These are phyloP conservation scores for Wickerhamiella brachini DNA, from an alignment of 805 yeast species.

Conservation along the genomic window DNA sequence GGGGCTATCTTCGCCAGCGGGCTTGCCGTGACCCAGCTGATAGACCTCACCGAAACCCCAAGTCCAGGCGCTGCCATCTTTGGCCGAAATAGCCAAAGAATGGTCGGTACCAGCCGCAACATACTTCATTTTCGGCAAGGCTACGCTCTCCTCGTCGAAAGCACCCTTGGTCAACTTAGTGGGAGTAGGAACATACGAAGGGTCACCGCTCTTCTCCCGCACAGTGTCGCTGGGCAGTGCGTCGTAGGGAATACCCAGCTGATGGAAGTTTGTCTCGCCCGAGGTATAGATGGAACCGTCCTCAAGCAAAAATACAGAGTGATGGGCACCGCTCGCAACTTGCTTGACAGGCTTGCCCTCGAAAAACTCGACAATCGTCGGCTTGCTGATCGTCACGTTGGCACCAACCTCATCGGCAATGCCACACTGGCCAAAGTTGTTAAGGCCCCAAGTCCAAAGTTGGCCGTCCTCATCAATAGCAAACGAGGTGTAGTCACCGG, in stretches of 20 bases:
- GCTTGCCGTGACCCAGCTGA: slow-evolving; percentile 84
- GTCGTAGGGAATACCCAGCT: slow-evolving; percentile 61
- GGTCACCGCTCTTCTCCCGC: slow-evolving; percentile 63
- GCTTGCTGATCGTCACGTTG: slow-evolving; percentile 65
- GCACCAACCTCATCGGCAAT: slow-evolving; percentile 36
- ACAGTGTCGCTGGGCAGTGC: slow-evolving; percentile 58
- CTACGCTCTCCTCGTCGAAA: slow-evolving; percentile 18
- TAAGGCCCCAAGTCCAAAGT: slow-evolving; percentile 86
- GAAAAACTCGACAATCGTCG: slow-evolving; percentile 58
- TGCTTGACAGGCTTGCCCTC: slow-evolving; percentile 37
- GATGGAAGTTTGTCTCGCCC: slow-evolving; percentile 91
- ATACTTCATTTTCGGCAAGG: slow-evolving; percentile 41
- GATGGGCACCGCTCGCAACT: slow-evolving; percentile 92
- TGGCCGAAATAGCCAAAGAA: slow-evolving; percentile 61
- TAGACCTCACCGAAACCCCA: slow-evolving; percentile 99
- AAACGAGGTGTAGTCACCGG: slow-evolving; percentile 93
- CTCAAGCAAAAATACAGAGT: slow-evolving; percentile 59
- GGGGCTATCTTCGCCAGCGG: slow-evolving; percentile 71
- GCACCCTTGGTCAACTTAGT: slow-evolving; percentile 40
- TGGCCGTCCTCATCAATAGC: slow-evolving; percentile 64
- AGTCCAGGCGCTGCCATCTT: slow-evolving; percentile 72
- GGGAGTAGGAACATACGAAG: slow-evolving; percentile 68
- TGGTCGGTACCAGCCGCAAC: slow-evolving; percentile 88
- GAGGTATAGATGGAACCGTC: slow-evolving; percentile 68
- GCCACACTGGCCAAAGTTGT: slow-evolving; percentile 96